Evolutionary conservation across 345 rosid species (phyloP).

Genomic region (Ceriops tagal): DNA sequence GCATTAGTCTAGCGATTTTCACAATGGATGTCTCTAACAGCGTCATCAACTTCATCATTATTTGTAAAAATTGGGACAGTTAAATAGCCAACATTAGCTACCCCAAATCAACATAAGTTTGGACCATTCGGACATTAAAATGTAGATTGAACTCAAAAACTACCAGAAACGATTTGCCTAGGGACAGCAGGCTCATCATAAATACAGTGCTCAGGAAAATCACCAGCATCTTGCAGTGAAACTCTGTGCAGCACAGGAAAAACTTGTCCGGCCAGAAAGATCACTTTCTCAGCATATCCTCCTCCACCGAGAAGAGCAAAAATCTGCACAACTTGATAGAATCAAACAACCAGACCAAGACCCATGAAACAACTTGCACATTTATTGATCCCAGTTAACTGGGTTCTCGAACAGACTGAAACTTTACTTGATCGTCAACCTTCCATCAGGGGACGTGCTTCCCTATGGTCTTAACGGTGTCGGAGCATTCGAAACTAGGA

Average conservation of each 20-base stretch:
- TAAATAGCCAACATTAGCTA: background rate
- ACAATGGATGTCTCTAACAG: too few relatives aligned
- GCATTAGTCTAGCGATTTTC: too few relatives aligned
- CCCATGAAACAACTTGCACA: background rate
- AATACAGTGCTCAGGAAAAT: conserved; percentile 77
- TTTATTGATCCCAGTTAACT: background rate
- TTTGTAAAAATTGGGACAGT: too few relatives aligned
- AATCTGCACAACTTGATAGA: conserved; percentile 33
- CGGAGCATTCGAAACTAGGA: conserved; percentile 85
- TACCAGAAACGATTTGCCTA: conserved; percentile 77
- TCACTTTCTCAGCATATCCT: conserved; percentile 82
- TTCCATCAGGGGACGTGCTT: conserved; percentile 69
- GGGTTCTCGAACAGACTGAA: background rate
- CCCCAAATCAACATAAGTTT: background rate
- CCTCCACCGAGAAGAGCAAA: conserved; percentile 93
- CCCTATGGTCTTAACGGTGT: conserved; percentile 62
- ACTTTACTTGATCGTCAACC: conserved; percentile 64
- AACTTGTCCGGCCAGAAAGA: conserved; percentile 65
- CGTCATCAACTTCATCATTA: too few relatives aligned
- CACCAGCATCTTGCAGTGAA: conserved; percentile 59
- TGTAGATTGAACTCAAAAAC: conserved; percentile 1
- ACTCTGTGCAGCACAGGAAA: conserved; percentile 60
- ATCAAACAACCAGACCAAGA: background rate
- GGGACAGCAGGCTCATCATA: conserved; percentile 60
- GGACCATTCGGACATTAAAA: background rate